Evolutionary conservation across 805 yeast species (phyloP).

Genomic region (Yarrowia sp.): DNA sequence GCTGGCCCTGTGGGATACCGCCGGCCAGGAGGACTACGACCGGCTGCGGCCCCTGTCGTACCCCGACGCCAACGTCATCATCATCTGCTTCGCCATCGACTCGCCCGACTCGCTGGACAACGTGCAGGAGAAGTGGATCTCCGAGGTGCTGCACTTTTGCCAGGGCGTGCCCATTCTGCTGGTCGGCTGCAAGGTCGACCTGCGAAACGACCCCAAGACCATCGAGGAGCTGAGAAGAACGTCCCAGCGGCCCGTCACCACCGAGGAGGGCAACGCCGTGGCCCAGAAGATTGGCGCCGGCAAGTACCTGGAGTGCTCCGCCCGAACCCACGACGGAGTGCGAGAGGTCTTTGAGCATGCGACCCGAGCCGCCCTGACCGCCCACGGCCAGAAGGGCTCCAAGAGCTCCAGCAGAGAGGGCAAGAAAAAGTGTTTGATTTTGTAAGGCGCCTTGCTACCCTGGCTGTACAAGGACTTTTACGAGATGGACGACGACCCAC

Average conservation of each 20-base stretch:
- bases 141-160: slow-evolving; percentile 91
- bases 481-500: background rate
- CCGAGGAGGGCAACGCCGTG: slow-evolving; percentile 80
- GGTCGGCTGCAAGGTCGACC: slow-evolving; percentile 89
- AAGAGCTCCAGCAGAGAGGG: slow-evolving; percentile 17
- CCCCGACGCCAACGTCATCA: slow-evolving; percentile 88
- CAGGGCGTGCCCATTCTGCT: slow-evolving; percentile 89
- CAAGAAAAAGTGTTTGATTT: slow-evolving; percentile 68
- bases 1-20: slow-evolving; percentile 96
- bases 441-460: slow-evolving; percentile 43
- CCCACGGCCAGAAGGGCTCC: slow-evolving; percentile 46
- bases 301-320: slow-evolving; percentile 87
- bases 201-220: slow-evolving; percentile 77
- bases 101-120: slow-evolving; percentile 89
- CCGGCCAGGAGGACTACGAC: slow-evolving; percentile 97
- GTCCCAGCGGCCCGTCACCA: slow-evolving; percentile 75
- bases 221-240: slow-evolving; percentile 71
- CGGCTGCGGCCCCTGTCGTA: slow-evolving; percentile 87
- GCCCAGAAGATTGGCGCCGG: slow-evolving; percentile 88
- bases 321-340: slow-evolving; percentile 86
- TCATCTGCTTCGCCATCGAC: slow-evolving; percentile 88
- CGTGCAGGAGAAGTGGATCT: slow-evolving; percentile 94
- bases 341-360: slow-evolving; percentile 91
- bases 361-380: slow-evolving; percentile 79
- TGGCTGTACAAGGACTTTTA: slow-evolving; percentile 2